Evolutionary conservation across 1,284 basidiomycete genomes (phyloP).

Genomic region (Thecaphora thlaspeos): DNA sequence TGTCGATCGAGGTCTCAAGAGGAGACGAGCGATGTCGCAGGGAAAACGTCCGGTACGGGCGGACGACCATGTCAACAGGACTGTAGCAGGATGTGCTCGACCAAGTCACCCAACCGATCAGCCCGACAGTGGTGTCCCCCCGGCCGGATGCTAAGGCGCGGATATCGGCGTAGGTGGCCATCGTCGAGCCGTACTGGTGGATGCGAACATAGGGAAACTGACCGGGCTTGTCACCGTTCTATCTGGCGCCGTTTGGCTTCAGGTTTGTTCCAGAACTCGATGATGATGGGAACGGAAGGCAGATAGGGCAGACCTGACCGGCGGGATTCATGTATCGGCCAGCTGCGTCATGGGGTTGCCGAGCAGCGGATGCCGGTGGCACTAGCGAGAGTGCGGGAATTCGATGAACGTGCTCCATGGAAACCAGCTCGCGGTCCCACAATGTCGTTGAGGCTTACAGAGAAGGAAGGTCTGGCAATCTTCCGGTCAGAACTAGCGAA

Average conservation of each 20-base stretch:
- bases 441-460: constrained; percentile 61
- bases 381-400: constrained; percentile 42
- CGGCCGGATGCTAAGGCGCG: constrained; percentile 1
- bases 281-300: constrained; percentile 36
- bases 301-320: constrained; percentile 28
- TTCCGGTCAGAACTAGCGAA: no score
- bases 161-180: constrained; percentile 14
- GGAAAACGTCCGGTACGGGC: no score
- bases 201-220: constrained; percentile 11
- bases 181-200: constrained; percentile 21
- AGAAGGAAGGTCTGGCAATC: constrained; percentile 60
- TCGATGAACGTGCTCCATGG: no score
- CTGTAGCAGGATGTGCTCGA: background rate
- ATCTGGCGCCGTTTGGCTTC: no score
- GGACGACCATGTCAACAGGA: background rate
- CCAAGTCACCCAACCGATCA: constrained; percentile 7
- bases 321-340: constrained; percentile 25
- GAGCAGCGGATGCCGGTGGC: constrained; percentile 33
- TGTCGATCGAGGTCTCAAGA: constrained; percentile 14
- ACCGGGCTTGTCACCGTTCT: constrained; percentile 7
- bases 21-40: background rate
- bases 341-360: constrained; percentile 13
- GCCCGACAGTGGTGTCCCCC: constrained; percentile 2
- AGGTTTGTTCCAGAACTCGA: constrained; percentile 21
- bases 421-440: constrained; percentile 59